Base-by-base conservation (phyloP, 306 rosid genomes). In the Sicyos baderoa region DNA sequence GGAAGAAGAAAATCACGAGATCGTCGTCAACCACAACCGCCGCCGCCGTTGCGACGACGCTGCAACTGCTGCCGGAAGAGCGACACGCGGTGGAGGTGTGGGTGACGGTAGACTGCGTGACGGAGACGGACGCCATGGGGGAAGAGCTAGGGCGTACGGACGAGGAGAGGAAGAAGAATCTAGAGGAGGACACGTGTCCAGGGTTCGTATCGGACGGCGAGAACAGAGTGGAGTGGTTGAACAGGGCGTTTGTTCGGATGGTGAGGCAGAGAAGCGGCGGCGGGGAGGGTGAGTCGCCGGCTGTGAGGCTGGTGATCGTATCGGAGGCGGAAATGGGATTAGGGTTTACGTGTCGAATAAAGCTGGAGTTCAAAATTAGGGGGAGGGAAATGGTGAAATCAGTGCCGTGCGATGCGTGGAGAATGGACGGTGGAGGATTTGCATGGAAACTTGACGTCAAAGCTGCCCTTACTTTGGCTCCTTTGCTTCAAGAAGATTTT, bases 371-470 rank as follows among this genome's bases (percentile, higher is more conserved):
- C 75, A 58, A 21, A 5, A 72, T 72, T 25, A 3, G 45, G 79
- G 51, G 3, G 66, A 58, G 65, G 70, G 18, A 3, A 25, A 25
- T 25, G 70, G 72, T 81, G 0, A 83, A 73, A 54, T 69, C 66
- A 50, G 84, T 87, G 75, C 92, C 92, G 18, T 84, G 89, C 76
- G 92, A 84, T 75, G 71, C 82, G 78, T 87, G 87, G 89, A 74
- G 80, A 74, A 78, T 84, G 84, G 80, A 87, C 82, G 74, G 84
- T n/a, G 92, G 92, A 70, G 89, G 92, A 79, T 84, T 80, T 84
- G 89, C 92, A 82, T 87, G 92, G 89, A 82, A 86, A 74, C 80
- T 87, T 2, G 89, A 87, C 84, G 86, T 87, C 52, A 79, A 75
- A 69, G 84, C 92, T 50, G 89, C 89, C 11, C 89, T 87, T 19